Evolutionary conservation across 768 basidiomycete species (phyloP).

Genomic region (Podaxis rugospora): DNA sequence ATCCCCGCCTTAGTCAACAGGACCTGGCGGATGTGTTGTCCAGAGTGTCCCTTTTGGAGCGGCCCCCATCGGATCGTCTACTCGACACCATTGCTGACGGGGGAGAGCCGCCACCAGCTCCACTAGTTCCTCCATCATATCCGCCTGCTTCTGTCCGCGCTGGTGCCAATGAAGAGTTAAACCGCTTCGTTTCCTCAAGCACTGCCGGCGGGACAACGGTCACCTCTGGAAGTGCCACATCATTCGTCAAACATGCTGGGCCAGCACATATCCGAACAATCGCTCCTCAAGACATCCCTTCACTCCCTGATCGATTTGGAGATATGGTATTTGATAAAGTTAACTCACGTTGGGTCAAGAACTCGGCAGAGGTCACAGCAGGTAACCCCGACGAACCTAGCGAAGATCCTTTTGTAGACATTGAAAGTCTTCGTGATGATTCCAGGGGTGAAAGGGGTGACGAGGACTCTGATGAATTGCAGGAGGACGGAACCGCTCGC

Average conservation of each 20-base stretch:
- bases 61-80: conserved; percentile 10
- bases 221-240: conserved; percentile 68
- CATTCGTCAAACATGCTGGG: conserved; percentile 82
- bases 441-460: conserved; percentile 29
- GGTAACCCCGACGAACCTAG: conserved; percentile 41
- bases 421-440: conserved; percentile 80
- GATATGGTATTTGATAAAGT: conserved; percentile 85
- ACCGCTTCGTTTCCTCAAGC: conserved; percentile 87
- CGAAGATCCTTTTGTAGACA: conserved; percentile 89
- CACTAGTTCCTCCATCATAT: conserved; percentile 36
- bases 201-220: conserved; percentile 75
- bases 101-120: conserved; percentile 17
- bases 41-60: conserved; percentile 21
- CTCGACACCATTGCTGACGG: conserved; percentile 16
- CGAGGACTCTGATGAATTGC: conserved; percentile 10
- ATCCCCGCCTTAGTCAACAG: neutral
- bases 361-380: conserved; percentile 30
- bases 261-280: conserved; percentile 79
- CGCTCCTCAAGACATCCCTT: conserved; percentile 71
- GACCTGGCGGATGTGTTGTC: conserved; percentile 21
- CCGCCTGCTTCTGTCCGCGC: conserved; percentile 49
- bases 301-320: conserved; percentile 74
- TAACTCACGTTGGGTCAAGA: conserved; percentile 84
- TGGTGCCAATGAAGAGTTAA: conserved; percentile 65
- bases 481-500: conserved; percentile 11